These are phyloP conservation scores for Metschnikowia shivogae DNA, from an alignment of 805 yeast genomes.

Conservation along the genomic window DNA sequence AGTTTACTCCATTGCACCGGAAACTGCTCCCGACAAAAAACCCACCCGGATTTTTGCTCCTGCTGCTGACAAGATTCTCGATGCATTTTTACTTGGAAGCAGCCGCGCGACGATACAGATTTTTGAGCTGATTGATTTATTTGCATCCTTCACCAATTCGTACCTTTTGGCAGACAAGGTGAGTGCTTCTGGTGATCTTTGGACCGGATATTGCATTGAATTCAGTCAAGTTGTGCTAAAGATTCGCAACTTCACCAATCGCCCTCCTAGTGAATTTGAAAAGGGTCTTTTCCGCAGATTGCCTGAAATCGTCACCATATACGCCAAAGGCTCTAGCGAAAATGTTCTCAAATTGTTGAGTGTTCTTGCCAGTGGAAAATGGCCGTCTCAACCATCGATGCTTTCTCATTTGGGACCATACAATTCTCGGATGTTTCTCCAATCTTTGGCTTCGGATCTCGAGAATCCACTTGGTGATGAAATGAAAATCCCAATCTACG, in stretches of 20 bases:
- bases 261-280: conserved; percentile 63
- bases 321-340: conserved; percentile 49
- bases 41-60: conserved; percentile 46
- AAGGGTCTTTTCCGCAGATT: conserved; percentile 50
- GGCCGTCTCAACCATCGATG: conserved; percentile 66
- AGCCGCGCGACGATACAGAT: conserved; percentile 52
- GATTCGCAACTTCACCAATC: conserved; percentile 47
- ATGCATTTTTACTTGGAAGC: conserved; percentile 51
- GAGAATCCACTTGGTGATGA: conserved; percentile 52
- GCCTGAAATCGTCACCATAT: conserved; percentile 54
- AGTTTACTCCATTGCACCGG: conserved; percentile 51
- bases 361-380: conserved; percentile 49
- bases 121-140: conserved; percentile 44
- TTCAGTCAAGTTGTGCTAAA: conserved; percentile 55
- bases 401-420: conserved; percentile 75
- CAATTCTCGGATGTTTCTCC: conserved; percentile 55
- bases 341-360: conserved; percentile 54
- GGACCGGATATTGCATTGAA: conserved; percentile 49
- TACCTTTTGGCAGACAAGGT: conserved; percentile 41
- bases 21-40: conserved; percentile 29
- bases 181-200: conserved; percentile 46
- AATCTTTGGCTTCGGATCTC: conserved; percentile 59
- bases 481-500: conserved; percentile 53
- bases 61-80: conserved; percentile 49
- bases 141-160: conserved; percentile 33